Evolutionary conservation across 805 yeast species (phyloP).

Genomic region (Starmerella potacharoeniae): DNA sequence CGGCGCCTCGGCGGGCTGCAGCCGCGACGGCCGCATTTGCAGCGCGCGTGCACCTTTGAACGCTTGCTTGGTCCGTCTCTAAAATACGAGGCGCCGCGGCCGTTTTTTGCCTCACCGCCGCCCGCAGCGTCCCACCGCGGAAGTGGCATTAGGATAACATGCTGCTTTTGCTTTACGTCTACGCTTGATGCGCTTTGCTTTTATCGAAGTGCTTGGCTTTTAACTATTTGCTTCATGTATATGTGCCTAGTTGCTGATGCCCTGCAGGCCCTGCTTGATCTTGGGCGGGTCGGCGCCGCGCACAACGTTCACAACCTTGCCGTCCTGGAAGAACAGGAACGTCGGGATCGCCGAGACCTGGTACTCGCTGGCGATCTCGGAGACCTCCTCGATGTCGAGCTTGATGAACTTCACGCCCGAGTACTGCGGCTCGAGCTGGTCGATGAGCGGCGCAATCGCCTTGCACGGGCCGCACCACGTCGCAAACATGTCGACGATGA

Average conservation of each 20-base stretch:
- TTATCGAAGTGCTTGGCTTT: too few relatives aligned
- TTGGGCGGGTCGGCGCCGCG: slow-evolving; percentile 73
- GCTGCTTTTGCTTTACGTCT: too few relatives aligned
- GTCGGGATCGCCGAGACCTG: slow-evolving; percentile 60
- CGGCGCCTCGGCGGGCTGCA: too few relatives aligned
- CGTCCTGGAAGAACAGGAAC: slow-evolving; percentile 66
- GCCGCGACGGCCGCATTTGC: too few relatives aligned
- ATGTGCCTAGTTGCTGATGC: slow-evolving; percentile 20
- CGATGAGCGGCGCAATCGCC: slow-evolving; percentile 87
- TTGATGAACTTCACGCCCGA: slow-evolving; percentile 65
- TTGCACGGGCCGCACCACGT: slow-evolving; percentile 99
- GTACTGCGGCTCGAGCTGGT: slow-evolving; percentile 46
- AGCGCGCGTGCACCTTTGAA: too few relatives aligned
- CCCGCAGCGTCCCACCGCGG: too few relatives aligned
- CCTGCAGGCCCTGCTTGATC: slow-evolving; percentile 52
- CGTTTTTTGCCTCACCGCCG: too few relatives aligned
- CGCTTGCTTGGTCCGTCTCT: too few relatives aligned
- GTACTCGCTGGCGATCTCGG: slow-evolving; percentile 57
- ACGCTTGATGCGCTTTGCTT: too few relatives aligned
- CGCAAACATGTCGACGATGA: slow-evolving; percentile 91
- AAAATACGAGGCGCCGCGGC: too few relatives aligned
- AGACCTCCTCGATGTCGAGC: slow-evolving; percentile 81
- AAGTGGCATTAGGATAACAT: too few relatives aligned
- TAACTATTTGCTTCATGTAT: too few relatives aligned
- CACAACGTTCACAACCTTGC: slow-evolving; percentile 65